phyloP scores from a whole-genome alignment of 169 alveolate species.

The Plasmodium berghei region DNA sequence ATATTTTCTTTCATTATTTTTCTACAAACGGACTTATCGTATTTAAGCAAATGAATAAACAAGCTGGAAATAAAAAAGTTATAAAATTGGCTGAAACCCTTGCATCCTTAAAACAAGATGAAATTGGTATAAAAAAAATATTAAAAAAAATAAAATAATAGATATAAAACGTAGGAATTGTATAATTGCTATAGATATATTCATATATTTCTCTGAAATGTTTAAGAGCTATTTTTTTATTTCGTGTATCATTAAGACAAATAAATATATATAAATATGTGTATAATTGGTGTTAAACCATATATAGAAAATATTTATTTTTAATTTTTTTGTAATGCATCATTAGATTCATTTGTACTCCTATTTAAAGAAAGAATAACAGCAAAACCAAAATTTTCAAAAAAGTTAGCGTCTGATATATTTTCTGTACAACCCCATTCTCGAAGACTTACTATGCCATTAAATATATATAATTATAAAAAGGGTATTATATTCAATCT shows the following conservation, averaged over 20 bases:
- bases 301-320: background rate
- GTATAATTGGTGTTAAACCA: background rate
- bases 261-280: background rate
- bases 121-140: conserved; percentile 32
- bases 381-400: conserved; percentile 71
- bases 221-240: background rate
- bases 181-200: background rate
- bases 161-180: background rate
- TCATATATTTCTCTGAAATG: background rate
- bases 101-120: conserved; percentile 62
- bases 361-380: conserved; percentile 71
- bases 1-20: no score
- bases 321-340: background rate
- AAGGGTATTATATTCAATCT: conserved; percentile 39
- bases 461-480: conserved; percentile 28
- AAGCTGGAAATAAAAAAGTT: conserved; percentile 43
- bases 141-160: conserved; percentile 1
- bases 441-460: conserved; percentile 43
- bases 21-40: background rate
- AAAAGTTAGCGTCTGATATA: conserved; percentile 23
- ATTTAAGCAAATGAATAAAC: conserved; percentile 53
- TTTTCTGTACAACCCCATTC: conserved; percentile 30
- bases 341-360: conserved; percentile 33
- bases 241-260: background rate
- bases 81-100: conserved; percentile 50